Base-by-base conservation (phyloP, 1,284 basidiomycete species). In the Schizophyllum commune region DNA sequence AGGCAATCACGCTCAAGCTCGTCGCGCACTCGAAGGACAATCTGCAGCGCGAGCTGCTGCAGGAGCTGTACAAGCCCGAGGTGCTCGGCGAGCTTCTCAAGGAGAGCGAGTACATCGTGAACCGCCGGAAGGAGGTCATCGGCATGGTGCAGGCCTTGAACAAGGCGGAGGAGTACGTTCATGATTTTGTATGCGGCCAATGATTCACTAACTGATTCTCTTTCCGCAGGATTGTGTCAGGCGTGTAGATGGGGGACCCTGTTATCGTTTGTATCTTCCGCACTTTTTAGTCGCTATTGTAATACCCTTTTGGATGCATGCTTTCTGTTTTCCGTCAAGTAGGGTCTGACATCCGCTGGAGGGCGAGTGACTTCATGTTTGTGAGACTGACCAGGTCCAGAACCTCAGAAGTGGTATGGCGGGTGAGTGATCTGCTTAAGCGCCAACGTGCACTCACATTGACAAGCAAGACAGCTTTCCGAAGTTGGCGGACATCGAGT, bases 1-100 rank as follows among this genome's bases (percentile, higher is more conserved):
- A 96, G 75, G 96, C 96, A 47, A 97, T 99, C 73, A 91, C 94
- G 60, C 80, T 96, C 69, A 98, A 93, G 27, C 85, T 99, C 33
- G 96, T 99, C 58, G 91, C 87, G 71, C 86, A 88, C 74, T 88
- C 94, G 65, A 98, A 98, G 77, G 95, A 98, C 75, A 88, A 92
- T 71, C 79, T 97, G 65, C 95, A 97, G 76, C 83, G 87, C 65
- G 94, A 96, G 75, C 80, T 97, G 55, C 76, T 97, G 61, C 88
- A 92, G 69, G 92, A 94, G 74, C 78, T 95, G 32, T 95, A 95
- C 78, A 92, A 94, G 74, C 89, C 93, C 4, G 94, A 97, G 33
- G 92, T 95, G 11, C 80, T 98, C 32, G 92, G 96, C 57, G 94
- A 96, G 62, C 75, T 97, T 64, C 80, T 97, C 70, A 96, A 96